Conservation (phyloP, 345 rosid genomes). For the Eutrema heterophyllum region DNA sequence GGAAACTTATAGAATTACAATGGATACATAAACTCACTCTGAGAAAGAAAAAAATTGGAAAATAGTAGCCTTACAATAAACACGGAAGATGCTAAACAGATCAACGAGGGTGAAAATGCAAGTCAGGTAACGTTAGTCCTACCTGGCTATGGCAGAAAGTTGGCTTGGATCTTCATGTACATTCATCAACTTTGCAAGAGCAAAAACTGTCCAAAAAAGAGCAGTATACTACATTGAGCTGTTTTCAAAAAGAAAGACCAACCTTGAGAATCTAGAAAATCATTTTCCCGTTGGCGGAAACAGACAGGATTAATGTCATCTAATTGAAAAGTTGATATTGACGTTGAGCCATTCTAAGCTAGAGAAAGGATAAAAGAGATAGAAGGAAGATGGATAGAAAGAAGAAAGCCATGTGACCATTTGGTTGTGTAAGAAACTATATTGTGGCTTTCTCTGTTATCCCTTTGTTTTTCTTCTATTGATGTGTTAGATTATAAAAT, state of each 20-base stretch:
- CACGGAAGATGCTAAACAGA: not conserved
- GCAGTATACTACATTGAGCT: not conserved
- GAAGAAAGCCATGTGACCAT: too few relatives aligned
- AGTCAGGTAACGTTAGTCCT: not conserved
- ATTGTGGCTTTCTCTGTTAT: too few relatives aligned
- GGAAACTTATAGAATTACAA: not conserved
- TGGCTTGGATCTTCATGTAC: conserved; percentile 70
- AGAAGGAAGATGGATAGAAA: too few relatives aligned
- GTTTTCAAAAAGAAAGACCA: not conserved
- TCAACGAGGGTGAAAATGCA: not conserved
- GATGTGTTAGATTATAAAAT: too few relatives aligned
- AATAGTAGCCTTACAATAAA: not conserved
- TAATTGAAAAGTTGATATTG: too few relatives aligned
- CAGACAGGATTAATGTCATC: not conserved
- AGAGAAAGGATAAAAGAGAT: too few relatives aligned
- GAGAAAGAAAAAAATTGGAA: not conserved
- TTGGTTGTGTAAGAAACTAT: too few relatives aligned
- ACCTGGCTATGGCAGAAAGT: conserved; percentile 97
- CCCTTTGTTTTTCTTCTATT: too few relatives aligned
- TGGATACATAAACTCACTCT: not conserved
- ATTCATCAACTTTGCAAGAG: conserved; percentile 93
- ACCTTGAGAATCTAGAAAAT: not conserved
- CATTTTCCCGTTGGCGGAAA: not conserved
- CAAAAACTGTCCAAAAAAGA: conserved; percentile 46
- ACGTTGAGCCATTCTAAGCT: not conserved